These are phyloP conservation scores for Leccinum solheimii DNA, from an alignment of 1,284 basidiomycete species.

Conservation along the genomic window DNA sequence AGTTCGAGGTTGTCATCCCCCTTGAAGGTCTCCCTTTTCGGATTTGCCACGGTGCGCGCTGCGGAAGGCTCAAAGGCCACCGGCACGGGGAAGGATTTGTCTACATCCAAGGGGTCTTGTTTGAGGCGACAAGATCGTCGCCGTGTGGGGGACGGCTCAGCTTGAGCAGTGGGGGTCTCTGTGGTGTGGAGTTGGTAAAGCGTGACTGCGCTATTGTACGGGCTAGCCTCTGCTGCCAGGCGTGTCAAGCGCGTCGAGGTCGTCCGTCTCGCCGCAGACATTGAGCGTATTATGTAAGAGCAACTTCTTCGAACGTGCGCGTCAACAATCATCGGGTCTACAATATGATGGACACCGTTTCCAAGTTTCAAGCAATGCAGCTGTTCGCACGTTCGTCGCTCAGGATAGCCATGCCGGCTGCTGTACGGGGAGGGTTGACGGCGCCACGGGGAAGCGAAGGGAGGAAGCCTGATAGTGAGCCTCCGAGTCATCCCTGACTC, in stretches of 20 bases:
- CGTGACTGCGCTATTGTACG: slow-evolving; percentile 46
- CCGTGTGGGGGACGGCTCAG: slow-evolving; percentile 10
- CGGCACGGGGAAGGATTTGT: slow-evolving; percentile 11
- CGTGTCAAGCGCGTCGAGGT: slow-evolving; percentile 19
- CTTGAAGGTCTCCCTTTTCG: background rate
- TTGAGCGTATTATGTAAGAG: too few relatives aligned
- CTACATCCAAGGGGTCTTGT: slow-evolving; percentile 30
- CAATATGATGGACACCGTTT: too few relatives aligned
- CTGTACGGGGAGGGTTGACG: too few relatives aligned
- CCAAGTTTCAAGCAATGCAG: too few relatives aligned
- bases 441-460: too few relatives aligned
- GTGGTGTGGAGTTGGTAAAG: slow-evolving; percentile 30
- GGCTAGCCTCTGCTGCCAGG: slow-evolving; percentile 42
- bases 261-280: slow-evolving; percentile 24
- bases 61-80: background rate
- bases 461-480: too few relatives aligned
- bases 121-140: slow-evolving; percentile 37
- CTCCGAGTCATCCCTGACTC: too few relatives aligned
- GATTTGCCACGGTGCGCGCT: background rate
- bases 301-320: too few relatives aligned
- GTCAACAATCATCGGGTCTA: too few relatives aligned
- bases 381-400: too few relatives aligned
- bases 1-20: background rate
- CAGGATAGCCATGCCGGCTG: too few relatives aligned
- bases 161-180: too few relatives aligned